Conservation (phyloP, 805 yeast species). For the Sugiyamaella boreocaroliniensis region DNA sequence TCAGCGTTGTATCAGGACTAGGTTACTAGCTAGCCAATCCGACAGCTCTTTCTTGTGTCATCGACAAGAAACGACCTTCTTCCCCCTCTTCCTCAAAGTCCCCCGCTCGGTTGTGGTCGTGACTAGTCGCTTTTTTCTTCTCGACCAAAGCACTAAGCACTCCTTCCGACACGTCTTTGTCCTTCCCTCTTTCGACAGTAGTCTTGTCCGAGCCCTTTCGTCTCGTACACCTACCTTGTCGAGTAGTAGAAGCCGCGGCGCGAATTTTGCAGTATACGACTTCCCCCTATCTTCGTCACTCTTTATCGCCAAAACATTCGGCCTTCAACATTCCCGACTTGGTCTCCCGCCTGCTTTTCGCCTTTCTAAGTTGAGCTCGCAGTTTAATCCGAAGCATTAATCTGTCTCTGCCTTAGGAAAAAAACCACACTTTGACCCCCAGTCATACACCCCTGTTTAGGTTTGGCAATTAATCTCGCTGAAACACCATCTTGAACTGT, state of each 20-base stretch:
- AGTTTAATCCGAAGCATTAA: neutral
- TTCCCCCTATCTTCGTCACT: neutral
- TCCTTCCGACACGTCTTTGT: too few species aligned
- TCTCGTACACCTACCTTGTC: neutral
- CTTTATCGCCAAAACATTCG: neutral
- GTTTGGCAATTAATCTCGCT: slow-evolving; percentile 6
- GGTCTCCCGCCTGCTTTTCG: neutral
- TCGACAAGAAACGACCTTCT: too few species aligned
- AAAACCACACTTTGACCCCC: neutral
- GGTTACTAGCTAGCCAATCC: too few species aligned
- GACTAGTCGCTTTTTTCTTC: too few species aligned
- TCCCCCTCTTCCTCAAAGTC: too few species aligned
- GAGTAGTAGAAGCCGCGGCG: neutral
- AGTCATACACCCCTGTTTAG: neutral
- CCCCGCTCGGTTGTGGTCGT: too few species aligned
- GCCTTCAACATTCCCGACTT: neutral
- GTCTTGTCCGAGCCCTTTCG: neutral
- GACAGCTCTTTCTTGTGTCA: too few species aligned
- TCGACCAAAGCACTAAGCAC: too few species aligned
- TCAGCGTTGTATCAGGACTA: too few species aligned
- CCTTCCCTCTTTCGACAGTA: neutral
- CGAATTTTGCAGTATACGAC: neutral
- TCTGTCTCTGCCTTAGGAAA: neutral
- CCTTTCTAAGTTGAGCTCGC: neutral
- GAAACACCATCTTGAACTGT: neutral